Base-by-base conservation (phyloP, 768 basidiomycete genomes). In the Rhodotorula babjevae region DNA sequence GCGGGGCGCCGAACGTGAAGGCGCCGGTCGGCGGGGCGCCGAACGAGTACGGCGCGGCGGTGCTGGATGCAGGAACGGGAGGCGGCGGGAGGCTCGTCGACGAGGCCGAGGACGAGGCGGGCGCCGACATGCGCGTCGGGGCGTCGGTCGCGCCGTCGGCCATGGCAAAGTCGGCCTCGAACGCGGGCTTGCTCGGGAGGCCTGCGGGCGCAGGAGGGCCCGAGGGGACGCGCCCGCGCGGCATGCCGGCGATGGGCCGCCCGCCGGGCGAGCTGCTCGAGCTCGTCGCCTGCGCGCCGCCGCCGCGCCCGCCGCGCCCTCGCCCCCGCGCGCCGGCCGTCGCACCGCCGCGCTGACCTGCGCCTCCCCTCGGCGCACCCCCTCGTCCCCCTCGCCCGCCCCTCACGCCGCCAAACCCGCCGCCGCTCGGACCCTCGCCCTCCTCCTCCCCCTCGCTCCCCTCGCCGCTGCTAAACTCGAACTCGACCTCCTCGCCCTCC, bases 391-490 rank as follows among this genome's bases (percentile, higher is more conserved):
- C 52, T 18, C 57, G 23, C 8, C 58, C 56, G 4, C 52, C 64
- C 1, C 57, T 31, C 4, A 31, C 56, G 18, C 67, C 62, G 23
- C 65, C 68, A 3, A 53, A 47, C 4, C 10, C 65, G 18, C 64
- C 61, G n/a, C 67, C 8, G 3, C 56, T n/a, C n/a, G n/a, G 63
- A 14, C 18, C 29, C 19, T 10, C 40, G 18, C 25, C 25, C 40
- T 40, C 68, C 5, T n/a, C 61, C 21, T 68, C 68, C 40, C 23
- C 40, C 10, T 50, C 55, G 23, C 61, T 58, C 50, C 61, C 70
- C 14, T 68, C 75, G 19, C 69, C 74, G 21, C 63, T 63, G 47
- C 66, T 68, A 40, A 76, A 76, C 66, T 76, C 72, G n/a, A 76
- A 76, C 65, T 73, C 75, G 36, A 67, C 75, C 47, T 76, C 65